Conservation (phyloP, 2,329 filamentous ascomycete species). For the Colletotrichum lupini region DNA sequence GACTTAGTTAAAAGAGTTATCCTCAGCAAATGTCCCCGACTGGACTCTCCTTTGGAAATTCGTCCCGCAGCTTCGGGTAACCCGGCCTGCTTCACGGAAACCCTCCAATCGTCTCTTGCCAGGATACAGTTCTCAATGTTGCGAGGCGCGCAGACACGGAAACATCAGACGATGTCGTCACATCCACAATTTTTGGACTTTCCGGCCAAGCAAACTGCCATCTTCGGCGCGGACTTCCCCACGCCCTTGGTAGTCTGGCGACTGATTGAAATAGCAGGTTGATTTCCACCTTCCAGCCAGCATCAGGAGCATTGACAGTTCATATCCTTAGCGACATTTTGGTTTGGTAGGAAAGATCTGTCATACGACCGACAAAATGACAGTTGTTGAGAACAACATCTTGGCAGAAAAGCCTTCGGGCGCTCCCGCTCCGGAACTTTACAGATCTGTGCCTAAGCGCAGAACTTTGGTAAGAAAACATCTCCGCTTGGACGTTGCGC, state of each 20-base stretch:
- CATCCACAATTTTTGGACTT: background rate
- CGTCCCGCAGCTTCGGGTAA: background rate
- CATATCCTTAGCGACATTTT: background rate
- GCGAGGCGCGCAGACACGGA: background rate
- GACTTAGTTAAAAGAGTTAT: background rate
- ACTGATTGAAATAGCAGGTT: background rate
- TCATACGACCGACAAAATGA: background rate
- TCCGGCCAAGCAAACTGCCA: background rate
- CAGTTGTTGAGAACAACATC: background rate
- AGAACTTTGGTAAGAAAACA: background rate
- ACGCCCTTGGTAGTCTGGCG: background rate
- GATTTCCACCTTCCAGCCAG: too few species aligned
- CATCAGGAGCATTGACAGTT: background rate
- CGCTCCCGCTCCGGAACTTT: background rate
- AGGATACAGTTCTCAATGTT: background rate
- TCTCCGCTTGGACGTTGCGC: background rate
- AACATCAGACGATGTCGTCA: constrained; percentile 16
- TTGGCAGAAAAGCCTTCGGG: constrained; percentile 10
- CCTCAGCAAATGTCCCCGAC: background rate
- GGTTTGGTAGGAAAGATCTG: background rate
- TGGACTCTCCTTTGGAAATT: background rate
- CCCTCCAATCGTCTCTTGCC: too few species aligned
- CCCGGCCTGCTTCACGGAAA: background rate
- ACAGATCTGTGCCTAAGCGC: background rate
- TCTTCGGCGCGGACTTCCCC: constrained; percentile 14